phyloP scores from a whole-genome alignment of 257 asterid genomes.

The Solanum gandarillasii region DNA sequence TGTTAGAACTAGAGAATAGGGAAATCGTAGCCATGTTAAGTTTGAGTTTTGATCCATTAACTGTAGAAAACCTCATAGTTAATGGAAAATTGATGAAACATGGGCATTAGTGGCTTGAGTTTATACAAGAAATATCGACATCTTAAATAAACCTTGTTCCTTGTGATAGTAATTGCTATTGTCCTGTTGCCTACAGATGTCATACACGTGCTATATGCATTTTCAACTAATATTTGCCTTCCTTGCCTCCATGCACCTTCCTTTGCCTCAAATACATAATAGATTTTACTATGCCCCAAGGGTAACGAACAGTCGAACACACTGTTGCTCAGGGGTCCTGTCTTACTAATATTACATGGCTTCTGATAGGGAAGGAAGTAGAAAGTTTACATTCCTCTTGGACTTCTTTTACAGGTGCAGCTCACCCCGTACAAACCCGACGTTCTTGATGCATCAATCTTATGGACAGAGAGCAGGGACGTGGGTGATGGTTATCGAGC shows the following conservation, averaged over 20 bases:
- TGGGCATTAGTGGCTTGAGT: background rate
- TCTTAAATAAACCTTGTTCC: background rate
- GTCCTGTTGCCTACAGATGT: background rate
- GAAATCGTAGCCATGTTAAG: background rate
- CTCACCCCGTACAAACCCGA: slow-evolving; percentile 47
- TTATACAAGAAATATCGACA: background rate
- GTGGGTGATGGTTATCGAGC: slow-evolving; percentile 64
- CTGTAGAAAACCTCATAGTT: background rate
- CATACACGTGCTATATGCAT: background rate
- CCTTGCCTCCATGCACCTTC: background rate
- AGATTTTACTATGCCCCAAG: background rate
- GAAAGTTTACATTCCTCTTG: background rate
- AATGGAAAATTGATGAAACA: background rate
- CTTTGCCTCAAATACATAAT: background rate
- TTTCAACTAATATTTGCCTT: background rate
- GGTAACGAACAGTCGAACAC: background rate
- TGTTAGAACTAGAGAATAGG: background rate
- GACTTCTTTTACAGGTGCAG: slow-evolving; percentile 18
- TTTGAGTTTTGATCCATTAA: background rate
- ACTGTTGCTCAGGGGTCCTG: background rate
- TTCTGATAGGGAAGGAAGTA: background rate
- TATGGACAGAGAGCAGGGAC: slow-evolving; percentile 90
- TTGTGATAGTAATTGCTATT: background rate
- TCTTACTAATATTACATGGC: background rate
- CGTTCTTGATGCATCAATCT: slow-evolving; percentile 59